Base-by-base conservation (phyloP, 352 stramenopile species). In the Aphanomyces stellatus region DNA sequence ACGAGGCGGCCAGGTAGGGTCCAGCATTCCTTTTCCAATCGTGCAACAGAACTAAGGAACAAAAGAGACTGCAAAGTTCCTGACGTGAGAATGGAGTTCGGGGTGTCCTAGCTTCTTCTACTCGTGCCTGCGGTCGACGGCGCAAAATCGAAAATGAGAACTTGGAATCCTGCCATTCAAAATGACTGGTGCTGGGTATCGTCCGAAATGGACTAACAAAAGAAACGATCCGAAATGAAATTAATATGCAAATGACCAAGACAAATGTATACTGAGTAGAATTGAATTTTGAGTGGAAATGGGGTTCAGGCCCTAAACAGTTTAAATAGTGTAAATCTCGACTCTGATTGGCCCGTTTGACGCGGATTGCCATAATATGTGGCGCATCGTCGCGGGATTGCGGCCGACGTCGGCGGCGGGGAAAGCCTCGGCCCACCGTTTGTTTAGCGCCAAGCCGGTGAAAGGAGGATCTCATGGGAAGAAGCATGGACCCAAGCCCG, bases 21-120 rank as follows among this genome's bases (percentile, higher is more conserved):
- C 60, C 22, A 59, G 43, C 60, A 25, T 67, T 67, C 30, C 60
- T 67, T 37, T 67, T 31, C 60, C 60, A 67, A 49, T 37, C 60
- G 22, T 57, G 60, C 48, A 67, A 67, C 60, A 67, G 60, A 67
- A 67, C 40, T 56, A 37, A 40, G 28, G 37, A 56, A 67, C 41
- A 49, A 22, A 67, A 57, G 43, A 28, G 22, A 40, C 49, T 57
- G 22, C n/a, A 57, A 41, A 56, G 40, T 67, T 67, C 60, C 60
- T 67, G 60, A 67, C 60, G 48, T 57, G 48, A 67, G 60, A 15
- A 46, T 67, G 60, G 60, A 49, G 42, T 28, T 57, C 25, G 17
- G 53, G 8, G 25, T 17, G 3, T 33, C 7, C n/a, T n/a, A 15
- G 27, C 3, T 51, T 25, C 56, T 19, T 15, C 59, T 7, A 15